A percentile compares a stretch with the other conserved stretches of the same genome.
phyloP scores from a whole-genome alignment of 2,329 filamentous ascomycete species.

The Fusarium sp. region DNA sequence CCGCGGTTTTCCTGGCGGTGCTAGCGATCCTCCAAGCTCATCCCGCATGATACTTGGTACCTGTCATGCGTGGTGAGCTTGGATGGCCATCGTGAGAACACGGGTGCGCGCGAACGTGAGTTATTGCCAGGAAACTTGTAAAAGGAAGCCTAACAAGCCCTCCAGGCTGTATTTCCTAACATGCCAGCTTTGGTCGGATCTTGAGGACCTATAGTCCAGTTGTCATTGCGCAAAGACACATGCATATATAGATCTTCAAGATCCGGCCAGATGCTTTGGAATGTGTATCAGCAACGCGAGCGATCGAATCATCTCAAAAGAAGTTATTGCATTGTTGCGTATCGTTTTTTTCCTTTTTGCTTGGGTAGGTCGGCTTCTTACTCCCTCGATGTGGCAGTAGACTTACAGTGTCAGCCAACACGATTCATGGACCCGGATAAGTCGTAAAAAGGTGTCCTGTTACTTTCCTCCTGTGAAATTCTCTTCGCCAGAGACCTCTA shows the following conservation, averaged over 20 bases:
- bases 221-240: neutral
- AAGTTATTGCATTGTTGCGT: neutral
- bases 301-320: neutral
- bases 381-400: rapidly evolving
- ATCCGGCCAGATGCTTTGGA: neutral
- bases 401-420: neutral
- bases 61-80: neutral
- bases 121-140: rapidly evolving
- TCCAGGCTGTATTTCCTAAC: neutral
- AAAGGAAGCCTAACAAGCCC: neutral
- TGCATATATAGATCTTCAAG: neutral
- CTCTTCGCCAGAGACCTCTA: neutral
- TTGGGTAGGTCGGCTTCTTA: neutral
- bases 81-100: neutral
- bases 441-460: constrained; percentile 22
- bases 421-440: constrained; percentile 6
- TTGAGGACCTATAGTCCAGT: neutral
- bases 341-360: neutral
- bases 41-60: neutral
- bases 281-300: neutral
- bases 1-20: neutral
- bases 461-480: neutral
- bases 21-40: neutral
- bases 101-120: neutral
- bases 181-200: neutral